Conservation (phyloP, 2,329 filamentous ascomycete species). For the Penicillium verrucosum region DNA sequence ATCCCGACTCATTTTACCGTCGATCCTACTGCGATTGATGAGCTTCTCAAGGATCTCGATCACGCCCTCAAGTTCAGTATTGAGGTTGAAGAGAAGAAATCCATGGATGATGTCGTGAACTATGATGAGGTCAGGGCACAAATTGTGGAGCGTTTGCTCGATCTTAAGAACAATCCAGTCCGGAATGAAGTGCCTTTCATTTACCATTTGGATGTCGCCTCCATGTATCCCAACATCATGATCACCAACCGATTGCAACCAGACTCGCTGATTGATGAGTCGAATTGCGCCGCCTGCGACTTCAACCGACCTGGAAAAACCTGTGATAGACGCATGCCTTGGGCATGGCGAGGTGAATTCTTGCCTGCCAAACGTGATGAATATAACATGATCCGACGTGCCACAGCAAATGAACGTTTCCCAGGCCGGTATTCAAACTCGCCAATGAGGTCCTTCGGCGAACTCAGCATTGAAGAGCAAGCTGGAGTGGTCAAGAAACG, state of each 20-base stretch:
- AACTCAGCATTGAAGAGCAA: slow-evolving; percentile 79
- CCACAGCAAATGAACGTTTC: slow-evolving; percentile 87
- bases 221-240: slow-evolving; percentile 99
- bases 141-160: slow-evolving; percentile 67
- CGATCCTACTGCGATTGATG: slow-evolving; percentile 84
- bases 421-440: slow-evolving; percentile 72
- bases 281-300: slow-evolving; percentile 94
- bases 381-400: slow-evolving; percentile 97
- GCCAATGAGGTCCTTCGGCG: slow-evolving; percentile 71
- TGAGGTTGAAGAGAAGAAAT: slow-evolving; percentile 78
- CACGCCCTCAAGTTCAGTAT: slow-evolving; percentile 85
- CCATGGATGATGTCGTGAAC: slow-evolving; percentile 72
- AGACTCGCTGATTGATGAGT: slow-evolving; percentile 97
- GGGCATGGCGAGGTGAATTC: slow-evolving; percentile 98
- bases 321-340: slow-evolving; percentile 89
- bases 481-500: slow-evolving; percentile 77
- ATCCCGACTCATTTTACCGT: slow-evolving; percentile 92
- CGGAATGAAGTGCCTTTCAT: slow-evolving; percentile 83
- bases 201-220: slow-evolving; percentile 96
- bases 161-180: slow-evolving; percentile 78
- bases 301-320: slow-evolving; percentile 98
- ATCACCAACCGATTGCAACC: slow-evolving; percentile 96
- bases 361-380: slow-evolving; percentile 93
- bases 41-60: slow-evolving; percentile 81
- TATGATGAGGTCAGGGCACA: slow-evolving; percentile 82